phyloP scores from a whole-genome alignment of 352 stramenopile genomes.

The Phytophthora multivora region DNA sequence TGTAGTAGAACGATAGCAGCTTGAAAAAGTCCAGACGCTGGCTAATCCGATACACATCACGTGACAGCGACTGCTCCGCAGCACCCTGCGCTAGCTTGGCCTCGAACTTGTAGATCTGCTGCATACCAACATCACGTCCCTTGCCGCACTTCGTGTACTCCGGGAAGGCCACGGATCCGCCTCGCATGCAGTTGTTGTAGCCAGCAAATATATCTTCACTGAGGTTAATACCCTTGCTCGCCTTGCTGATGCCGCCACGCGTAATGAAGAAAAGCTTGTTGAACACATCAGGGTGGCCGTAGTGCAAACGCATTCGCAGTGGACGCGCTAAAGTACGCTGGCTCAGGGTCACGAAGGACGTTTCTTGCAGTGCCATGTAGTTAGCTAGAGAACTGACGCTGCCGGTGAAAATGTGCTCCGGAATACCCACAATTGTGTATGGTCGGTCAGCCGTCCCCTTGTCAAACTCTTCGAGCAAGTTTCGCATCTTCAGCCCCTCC shows the following conservation, averaged over 20 bases:
- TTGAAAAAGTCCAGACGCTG: constrained; percentile 98
- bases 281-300: constrained; percentile 99
- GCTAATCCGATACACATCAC: constrained; percentile 97
- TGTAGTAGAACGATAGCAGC: constrained; percentile 99
- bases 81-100: constrained; percentile 97
- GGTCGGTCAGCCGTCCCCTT: constrained; percentile 70
- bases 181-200: constrained; percentile 98
- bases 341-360: constrained; percentile 98
- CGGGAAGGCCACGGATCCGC: constrained; percentile 96
- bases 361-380: constrained; percentile 99
- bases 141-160: constrained; percentile 99
- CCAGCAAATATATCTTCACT: constrained; percentile 99
- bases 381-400: constrained; percentile 98
- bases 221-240: constrained; percentile 99
- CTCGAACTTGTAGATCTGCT: constrained; percentile 99
- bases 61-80: constrained; percentile 97
- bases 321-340: constrained; percentile 97
- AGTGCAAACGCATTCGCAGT: constrained; percentile 97
- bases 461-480: constrained; percentile 98
- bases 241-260: constrained; percentile 98
- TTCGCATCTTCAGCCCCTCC: constrained; percentile 98
- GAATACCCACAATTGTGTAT: constrained; percentile 97
- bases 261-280: constrained; percentile 99
- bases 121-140: constrained; percentile 99
- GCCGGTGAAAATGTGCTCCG: constrained; percentile 99